Evolutionary conservation across 2,329 filamentous ascomycete genomes (phyloP).

Genomic region (Polychaeton citri): DNA sequence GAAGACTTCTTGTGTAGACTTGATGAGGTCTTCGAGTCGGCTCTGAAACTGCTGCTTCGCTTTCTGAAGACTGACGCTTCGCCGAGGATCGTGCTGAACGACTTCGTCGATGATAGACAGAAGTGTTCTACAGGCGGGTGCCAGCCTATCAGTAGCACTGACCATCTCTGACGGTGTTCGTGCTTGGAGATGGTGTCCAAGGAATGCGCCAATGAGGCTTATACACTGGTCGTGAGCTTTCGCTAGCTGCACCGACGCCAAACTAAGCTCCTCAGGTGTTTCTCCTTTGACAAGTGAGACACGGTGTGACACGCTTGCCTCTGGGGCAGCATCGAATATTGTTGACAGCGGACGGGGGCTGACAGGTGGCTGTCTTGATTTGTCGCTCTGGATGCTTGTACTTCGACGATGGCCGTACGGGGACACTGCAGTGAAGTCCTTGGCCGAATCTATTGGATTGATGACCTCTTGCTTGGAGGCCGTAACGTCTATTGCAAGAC

Average conservation of each 20-base stretch:
- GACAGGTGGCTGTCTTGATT: not conserved
- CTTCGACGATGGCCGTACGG: not conserved
- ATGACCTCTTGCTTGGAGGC: conserved; percentile 1
- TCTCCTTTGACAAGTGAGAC: conserved; percentile 15
- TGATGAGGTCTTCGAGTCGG: conserved; percentile 65
- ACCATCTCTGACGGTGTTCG: conserved; percentile 75
- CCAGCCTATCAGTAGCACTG: conserved; percentile 69
- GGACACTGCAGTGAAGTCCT: conserved; percentile 5
- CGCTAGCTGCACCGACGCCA: conserved; percentile 73
- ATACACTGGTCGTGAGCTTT: conserved; percentile 76
- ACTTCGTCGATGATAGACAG: conserved; percentile 71
- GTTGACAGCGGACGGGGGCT: not conserved
- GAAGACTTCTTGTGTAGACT: conserved; percentile 68
- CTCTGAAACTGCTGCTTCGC: conserved; percentile 67
- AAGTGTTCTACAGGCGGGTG: conserved; percentile 66
- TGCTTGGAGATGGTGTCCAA: conserved; percentile 87
- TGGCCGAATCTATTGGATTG: conserved; percentile 10
- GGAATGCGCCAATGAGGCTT: conserved; percentile 82
- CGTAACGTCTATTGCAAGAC: conserved; percentile 7
- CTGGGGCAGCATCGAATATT: conserved; percentile 6
- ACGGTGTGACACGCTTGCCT: conserved; percentile 15
- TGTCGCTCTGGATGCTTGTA: not conserved
- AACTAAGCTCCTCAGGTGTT: conserved; percentile 35
- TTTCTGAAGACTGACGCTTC: conserved; percentile 51
- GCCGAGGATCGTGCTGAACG: conserved; percentile 53